Conservation (phyloP, 352 stramenopile species). For the Globisporangium splendens region DNA sequence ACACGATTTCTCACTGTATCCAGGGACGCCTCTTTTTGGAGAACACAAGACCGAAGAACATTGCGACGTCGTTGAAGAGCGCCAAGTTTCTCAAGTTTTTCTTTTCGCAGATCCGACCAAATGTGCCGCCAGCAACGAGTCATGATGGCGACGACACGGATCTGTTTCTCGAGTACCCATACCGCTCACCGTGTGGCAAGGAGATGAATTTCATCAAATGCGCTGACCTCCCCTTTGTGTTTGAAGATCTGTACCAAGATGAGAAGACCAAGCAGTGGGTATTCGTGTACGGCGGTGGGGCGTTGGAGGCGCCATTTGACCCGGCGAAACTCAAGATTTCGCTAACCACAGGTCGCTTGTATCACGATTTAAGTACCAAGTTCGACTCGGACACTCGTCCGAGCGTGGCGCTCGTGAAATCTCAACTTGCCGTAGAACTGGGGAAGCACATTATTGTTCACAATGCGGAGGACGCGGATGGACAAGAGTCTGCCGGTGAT, state of each 20-base stretch:
- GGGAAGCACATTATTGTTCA: constrained; percentile 51
- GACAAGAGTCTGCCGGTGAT: background rate
- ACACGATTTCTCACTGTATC: background rate
- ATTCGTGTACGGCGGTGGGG: constrained; percentile 56
- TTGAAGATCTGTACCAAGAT: constrained; percentile 47
- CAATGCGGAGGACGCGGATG: constrained; percentile 22
- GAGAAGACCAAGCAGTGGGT: constrained; percentile 26
- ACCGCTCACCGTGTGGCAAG: constrained; percentile 68
- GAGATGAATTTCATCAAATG: constrained; percentile 89
- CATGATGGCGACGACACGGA: constrained; percentile 10
- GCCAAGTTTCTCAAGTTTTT: constrained; percentile 83
- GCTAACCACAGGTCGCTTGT: constrained; percentile 58
- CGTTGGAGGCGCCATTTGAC: constrained; percentile 47
- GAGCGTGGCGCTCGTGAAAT: constrained; percentile 54
- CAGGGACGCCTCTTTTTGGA: constrained; percentile 74
- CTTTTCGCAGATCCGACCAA: constrained; percentile 61
- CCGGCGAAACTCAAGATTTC: constrained; percentile 61
- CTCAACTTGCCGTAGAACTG: constrained; percentile 74
- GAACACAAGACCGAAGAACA: constrained; percentile 81
- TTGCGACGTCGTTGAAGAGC: constrained; percentile 80
- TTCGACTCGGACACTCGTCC: constrained; percentile 25
- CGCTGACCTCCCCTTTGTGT: constrained; percentile 72
- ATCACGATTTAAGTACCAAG: constrained; percentile 62
- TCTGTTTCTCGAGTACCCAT: constrained; percentile 67
- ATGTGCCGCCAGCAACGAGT: constrained; percentile 8